Evolutionary conservation across 2,329 filamentous ascomycete species (phyloP).

Genomic region (Penicillium sumatraense): DNA sequence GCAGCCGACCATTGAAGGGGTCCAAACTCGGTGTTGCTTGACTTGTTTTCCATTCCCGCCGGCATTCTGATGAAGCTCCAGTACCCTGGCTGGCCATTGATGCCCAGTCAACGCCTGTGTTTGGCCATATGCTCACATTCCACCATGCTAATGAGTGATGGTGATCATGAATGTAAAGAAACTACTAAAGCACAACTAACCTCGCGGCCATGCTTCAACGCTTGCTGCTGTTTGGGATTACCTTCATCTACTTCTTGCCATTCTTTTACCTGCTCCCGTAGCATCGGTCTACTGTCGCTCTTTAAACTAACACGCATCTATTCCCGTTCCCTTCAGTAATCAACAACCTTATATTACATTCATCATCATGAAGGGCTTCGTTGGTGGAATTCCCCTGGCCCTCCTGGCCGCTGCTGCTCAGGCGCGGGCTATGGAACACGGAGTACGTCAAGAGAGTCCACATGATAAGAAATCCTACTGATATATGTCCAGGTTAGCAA

Average conservation of each 20-base stretch:
- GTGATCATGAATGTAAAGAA: conserved; percentile 21
- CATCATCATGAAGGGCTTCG: conserved; percentile 41
- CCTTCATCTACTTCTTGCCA: conserved; percentile 18
- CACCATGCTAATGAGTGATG: conserved; percentile 4
- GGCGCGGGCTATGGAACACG: conserved; percentile 26
- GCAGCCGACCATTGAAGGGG: neutral
- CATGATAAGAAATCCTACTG: neutral
- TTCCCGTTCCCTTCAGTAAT: conserved; percentile 13
- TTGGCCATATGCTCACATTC: conserved; percentile 21
- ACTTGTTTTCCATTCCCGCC: conserved; percentile 22
- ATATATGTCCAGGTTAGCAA: neutral
- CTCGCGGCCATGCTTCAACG: neutral
- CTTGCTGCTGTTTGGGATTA: conserved; percentile 8
- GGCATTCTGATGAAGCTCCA: conserved; percentile 23
- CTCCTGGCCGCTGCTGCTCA: conserved; percentile 38
- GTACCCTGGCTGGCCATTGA: conserved; percentile 1
- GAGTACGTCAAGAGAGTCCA: conserved; percentile 11
- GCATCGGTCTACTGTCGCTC: conserved; percentile 22
- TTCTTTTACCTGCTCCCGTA: conserved; percentile 24
- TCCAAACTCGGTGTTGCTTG: neutral
- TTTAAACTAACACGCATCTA: conserved; percentile 10
- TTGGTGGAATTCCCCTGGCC: conserved; percentile 41
- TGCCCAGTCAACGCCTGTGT: conserved; percentile 2
- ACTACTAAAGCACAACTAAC: conserved; percentile 28
- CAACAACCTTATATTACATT: conserved; percentile 4